phyloP scores from a whole-genome alignment of 1,139 yeast genomes.

The Kluyveromyces sp. region DNA sequence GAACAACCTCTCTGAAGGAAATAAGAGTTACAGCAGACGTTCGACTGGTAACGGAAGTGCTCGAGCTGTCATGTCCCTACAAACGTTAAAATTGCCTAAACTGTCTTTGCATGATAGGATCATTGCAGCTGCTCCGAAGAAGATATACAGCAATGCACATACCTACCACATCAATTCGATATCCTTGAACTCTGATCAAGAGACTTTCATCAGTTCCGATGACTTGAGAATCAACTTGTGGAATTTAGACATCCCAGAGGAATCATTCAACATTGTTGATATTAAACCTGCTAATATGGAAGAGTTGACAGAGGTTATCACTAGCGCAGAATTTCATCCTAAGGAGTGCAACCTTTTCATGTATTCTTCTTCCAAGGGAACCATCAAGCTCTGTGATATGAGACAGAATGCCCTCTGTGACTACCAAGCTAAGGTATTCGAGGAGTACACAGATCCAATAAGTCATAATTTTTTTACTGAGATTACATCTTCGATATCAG shows the following conservation, averaged over 20 bases:
- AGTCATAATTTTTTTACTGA: slow-evolving; percentile 96
- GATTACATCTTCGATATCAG: slow-evolving; percentile 90
- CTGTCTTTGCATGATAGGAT: slow-evolving; percentile 88
- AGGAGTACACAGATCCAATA: slow-evolving; percentile 88
- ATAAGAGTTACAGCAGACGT: slow-evolving; percentile 14
- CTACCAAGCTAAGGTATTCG: slow-evolving; percentile 79
- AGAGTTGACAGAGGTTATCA: slow-evolving; percentile 95
- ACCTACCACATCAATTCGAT: slow-evolving; percentile 97
- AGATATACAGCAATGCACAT: slow-evolving; percentile 90
- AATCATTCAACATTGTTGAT: slow-evolving; percentile 93
- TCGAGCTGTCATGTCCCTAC: slow-evolving; percentile 24
- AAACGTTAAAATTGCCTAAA: slow-evolving; percentile 68
- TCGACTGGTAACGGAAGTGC: slow-evolving; percentile 19
- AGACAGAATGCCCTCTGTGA: slow-evolving; percentile 93
- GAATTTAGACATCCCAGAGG: slow-evolving; percentile 93
- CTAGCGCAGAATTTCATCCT: slow-evolving; percentile 98
- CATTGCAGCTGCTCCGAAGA: slow-evolving; percentile 90
- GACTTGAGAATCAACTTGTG: slow-evolving; percentile 93
- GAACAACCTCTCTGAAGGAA: slow-evolving; percentile 51
- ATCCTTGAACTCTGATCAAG: slow-evolving; percentile 91
- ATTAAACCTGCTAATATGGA: slow-evolving; percentile 98
- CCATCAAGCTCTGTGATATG: slow-evolving; percentile 95
- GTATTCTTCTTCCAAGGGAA: slow-evolving; percentile 96
- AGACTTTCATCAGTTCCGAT: slow-evolving; percentile 88
- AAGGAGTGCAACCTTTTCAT: slow-evolving; percentile 84